phyloP scores from a whole-genome alignment of 495 filamentous ascomycete species.

The Pseudevernia furfuracea region DNA sequence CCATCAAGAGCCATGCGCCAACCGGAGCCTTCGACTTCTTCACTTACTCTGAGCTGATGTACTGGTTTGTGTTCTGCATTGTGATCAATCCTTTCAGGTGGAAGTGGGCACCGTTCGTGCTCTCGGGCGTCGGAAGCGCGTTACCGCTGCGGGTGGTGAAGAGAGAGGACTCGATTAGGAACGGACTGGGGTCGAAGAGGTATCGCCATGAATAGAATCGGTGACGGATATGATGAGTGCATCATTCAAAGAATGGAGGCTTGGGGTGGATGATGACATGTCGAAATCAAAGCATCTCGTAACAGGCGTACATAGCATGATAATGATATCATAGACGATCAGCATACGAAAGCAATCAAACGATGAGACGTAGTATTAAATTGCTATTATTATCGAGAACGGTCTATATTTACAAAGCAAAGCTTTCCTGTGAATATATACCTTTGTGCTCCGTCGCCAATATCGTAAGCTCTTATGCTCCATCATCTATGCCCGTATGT shows the following conservation, averaged over 20 bases:
- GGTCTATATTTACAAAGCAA: background rate
- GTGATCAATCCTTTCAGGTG: constrained; percentile 78
- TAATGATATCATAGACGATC: background rate
- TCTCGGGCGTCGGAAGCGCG: constrained; percentile 62
- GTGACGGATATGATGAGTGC: background rate
- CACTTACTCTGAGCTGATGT: constrained; percentile 74
- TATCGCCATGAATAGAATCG: constrained; percentile 21
- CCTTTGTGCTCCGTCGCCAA: too few relatives aligned
- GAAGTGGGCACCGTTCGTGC: constrained; percentile 66
- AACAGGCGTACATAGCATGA: background rate
- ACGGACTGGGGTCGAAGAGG: constrained; percentile 34
- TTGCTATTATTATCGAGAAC: background rate
- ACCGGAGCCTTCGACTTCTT: constrained; percentile 78
- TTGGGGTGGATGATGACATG: background rate
- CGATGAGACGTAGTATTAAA: background rate
- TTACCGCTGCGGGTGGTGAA: constrained; percentile 59
- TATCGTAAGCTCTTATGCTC: background rate
- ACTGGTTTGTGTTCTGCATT: constrained; percentile 77
- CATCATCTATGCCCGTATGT: background rate
- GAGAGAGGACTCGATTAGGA: constrained; percentile 52
- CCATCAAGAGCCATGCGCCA: constrained; percentile 60
- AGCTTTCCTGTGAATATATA: background rate
- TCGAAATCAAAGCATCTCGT: background rate
- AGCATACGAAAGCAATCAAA: background rate
- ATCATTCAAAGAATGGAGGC: background rate